A percentile compares a stretch with the other conserved stretches of the same genome.
phyloP scores from a whole-genome alignment of 202 grass and related monocot genomes.

The Setaria viridis region DNA sequence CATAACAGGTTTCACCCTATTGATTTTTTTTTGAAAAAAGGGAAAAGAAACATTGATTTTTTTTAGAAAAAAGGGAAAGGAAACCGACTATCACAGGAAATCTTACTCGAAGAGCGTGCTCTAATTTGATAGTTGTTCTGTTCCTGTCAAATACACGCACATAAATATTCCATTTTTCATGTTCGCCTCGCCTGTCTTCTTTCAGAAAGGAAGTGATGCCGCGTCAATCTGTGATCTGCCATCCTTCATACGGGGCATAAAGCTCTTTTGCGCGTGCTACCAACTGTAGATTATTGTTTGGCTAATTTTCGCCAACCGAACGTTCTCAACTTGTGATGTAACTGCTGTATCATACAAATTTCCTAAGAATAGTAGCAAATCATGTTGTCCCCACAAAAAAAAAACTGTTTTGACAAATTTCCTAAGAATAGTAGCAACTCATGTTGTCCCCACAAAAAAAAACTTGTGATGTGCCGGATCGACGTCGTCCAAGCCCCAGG shows the following conservation, averaged over 20 bases:
- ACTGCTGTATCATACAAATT: not conserved
- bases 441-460: not conserved
- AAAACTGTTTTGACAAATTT: not conserved
- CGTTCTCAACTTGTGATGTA: not conserved
- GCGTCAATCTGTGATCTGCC: too few relatives aligned
- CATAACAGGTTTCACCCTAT: not conserved
- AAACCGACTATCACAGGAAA: not conserved
- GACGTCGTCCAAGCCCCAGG: too few relatives aligned
- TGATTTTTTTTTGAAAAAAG: too few relatives aligned
- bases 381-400: not conserved
- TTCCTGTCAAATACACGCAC: not conserved
- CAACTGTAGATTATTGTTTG: not conserved
- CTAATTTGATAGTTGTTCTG: not conserved
- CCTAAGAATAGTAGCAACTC: not conserved
- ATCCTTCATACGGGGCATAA: not conserved
- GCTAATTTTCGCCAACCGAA: not conserved
- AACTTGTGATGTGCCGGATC: too few relatives aligned
- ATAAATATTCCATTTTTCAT: not conserved
- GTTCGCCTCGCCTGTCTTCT: too few relatives aligned
- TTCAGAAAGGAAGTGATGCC: not conserved
- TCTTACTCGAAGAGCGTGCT: not conserved
- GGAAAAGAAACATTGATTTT: too few relatives aligned
- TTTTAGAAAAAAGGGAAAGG: constrained; percentile 4
- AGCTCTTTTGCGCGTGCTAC: not conserved
- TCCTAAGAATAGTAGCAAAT: not conserved